Percentiles rank a stretch among this genome's conserved stretches.
Conservation (phyloP, 495 filamentous ascomycete genomes). For the Daldinia concentrica region DNA sequence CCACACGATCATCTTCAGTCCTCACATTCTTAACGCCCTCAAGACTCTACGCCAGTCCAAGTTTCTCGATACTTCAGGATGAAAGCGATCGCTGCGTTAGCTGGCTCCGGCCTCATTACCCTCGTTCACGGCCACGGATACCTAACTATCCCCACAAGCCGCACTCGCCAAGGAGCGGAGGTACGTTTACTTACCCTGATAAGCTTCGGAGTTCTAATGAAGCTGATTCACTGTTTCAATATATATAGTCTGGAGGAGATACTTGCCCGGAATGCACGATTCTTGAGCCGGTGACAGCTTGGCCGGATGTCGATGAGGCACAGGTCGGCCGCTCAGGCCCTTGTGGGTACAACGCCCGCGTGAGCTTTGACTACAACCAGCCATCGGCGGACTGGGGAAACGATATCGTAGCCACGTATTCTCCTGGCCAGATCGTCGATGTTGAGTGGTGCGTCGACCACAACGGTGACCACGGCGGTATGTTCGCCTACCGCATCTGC, state of each 20-base stretch:
- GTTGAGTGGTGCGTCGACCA: constrained; percentile 67
- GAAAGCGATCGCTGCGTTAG: constrained; percentile 30
- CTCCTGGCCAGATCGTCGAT: constrained; percentile 55
- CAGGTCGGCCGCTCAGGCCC: constrained; percentile 62
- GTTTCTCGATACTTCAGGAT: constrained; percentile 19
- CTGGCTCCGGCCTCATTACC: constrained; percentile 30
- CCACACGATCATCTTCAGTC: constrained; percentile 2
- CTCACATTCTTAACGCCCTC: background rate
- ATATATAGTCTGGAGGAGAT: constrained; percentile 57
- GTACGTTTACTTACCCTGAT: constrained; percentile 39
- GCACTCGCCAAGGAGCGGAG: constrained; percentile 59
- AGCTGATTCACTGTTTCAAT: constrained; percentile 2
- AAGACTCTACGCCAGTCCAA: background rate
- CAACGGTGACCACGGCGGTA: constrained; percentile 68
- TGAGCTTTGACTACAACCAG: constrained; percentile 65
- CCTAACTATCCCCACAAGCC: constrained; percentile 56
- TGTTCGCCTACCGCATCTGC: constrained; percentile 68
- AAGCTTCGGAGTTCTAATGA: constrained; percentile 2
- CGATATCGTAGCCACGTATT: constrained; percentile 56
- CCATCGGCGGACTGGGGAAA: constrained; percentile 57
- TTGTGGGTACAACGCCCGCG: constrained; percentile 66
- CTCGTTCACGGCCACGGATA: constrained; percentile 57
- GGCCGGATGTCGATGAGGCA: constrained; percentile 60
- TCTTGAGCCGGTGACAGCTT: constrained; percentile 62
- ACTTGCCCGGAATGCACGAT: constrained; percentile 67